Percentiles rank a stretch among this genome's conserved stretches.
These are phyloP conservation scores for Entomortierella lignicola DNA, from an alignment of 192 early-diverging fungal species.

Conservation along the genomic window DNA sequence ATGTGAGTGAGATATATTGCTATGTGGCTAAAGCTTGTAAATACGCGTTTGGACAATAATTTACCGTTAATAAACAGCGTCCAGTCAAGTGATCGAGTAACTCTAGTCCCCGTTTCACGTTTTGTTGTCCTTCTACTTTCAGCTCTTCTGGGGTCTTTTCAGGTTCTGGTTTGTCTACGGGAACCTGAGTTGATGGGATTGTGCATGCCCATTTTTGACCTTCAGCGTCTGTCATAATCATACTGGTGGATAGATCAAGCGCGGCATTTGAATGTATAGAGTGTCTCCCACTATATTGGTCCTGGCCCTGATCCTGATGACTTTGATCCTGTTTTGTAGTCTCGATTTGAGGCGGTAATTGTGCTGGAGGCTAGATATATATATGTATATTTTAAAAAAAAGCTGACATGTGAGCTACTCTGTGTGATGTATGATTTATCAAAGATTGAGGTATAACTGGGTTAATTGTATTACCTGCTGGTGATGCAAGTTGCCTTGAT, in stretches of 20 bases:
- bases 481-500: slow-evolving; percentile 13
- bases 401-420: too few species aligned
- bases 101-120: slow-evolving; percentile 67
- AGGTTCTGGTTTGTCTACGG: slow-evolving; percentile 13
- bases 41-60: too few species aligned
- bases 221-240: slow-evolving; percentile 55
- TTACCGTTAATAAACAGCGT: slow-evolving; percentile 63
- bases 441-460: not conserved
- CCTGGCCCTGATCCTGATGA: not conserved
- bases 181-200: slow-evolving; percentile 58
- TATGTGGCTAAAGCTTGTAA: too few species aligned
- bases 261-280: not conserved
- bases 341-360: slow-evolving; percentile 6
- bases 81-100: slow-evolving; percentile 61
- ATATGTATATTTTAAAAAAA: not conserved
- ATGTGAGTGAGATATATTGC: too few species aligned
- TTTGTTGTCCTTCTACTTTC: slow-evolving; percentile 46
- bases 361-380: not conserved
- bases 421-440: too few species aligned
- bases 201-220: slow-evolving; percentile 65
- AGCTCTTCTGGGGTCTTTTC: slow-evolving; percentile 36
- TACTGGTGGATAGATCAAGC: slow-evolving; percentile 9
- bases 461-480: not conserved
- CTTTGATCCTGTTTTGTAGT: slow-evolving; percentile 4
- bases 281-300: not conserved